phyloP scores from a whole-genome alignment of 768 basidiomycete species.

The Tubosaeta sp. region DNA sequence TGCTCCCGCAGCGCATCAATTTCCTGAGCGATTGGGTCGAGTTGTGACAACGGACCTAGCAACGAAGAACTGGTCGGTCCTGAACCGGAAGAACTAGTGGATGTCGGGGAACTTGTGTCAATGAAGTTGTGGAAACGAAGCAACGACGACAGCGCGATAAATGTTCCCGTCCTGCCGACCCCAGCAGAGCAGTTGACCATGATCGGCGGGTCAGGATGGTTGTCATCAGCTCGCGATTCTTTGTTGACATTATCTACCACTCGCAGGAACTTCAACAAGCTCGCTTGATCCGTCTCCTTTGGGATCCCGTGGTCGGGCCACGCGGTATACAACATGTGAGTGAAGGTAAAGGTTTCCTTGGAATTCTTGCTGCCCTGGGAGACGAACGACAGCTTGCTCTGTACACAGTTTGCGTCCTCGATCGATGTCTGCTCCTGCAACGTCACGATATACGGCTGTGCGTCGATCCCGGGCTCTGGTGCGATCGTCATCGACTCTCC shows the following conservation, averaged over 20 bases:
- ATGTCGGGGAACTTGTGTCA: slow-evolving; percentile 23
- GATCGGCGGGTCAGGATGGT: slow-evolving; percentile 67
- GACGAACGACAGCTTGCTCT: slow-evolving; percentile 55
- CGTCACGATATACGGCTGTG: slow-evolving; percentile 53
- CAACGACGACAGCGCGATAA: slow-evolving; percentile 76
- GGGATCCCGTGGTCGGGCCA: slow-evolving; percentile 92
- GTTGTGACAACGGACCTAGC: slow-evolving; percentile 52
- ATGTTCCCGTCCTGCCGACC: slow-evolving; percentile 82
- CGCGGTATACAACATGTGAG: slow-evolving; percentile 66
- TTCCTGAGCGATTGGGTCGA: slow-evolving; percentile 62
- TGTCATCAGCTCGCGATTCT: slow-evolving; percentile 29
- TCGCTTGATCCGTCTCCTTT: slow-evolving; percentile 50
- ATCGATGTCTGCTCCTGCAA: slow-evolving; percentile 44
- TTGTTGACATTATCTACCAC: slow-evolving; percentile 65
- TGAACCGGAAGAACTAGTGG: slow-evolving; percentile 23
- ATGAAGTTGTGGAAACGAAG: slow-evolving; percentile 58
- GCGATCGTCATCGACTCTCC: slow-evolving; percentile 48
- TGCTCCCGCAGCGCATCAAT: slow-evolving; percentile 79
- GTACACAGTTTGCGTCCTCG: slow-evolving; percentile 55
- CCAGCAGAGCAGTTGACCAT: slow-evolving; percentile 86
- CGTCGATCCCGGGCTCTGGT: slow-evolving; percentile 41
- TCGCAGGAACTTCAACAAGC: slow-evolving; percentile 55
- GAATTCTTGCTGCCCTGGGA: slow-evolving; percentile 31
- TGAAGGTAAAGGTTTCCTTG: slow-evolving; percentile 47
- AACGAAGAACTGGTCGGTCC: slow-evolving; percentile 41